phyloP scores from a whole-genome alignment of 306 rosid species.

The Myrica gale region DNA sequence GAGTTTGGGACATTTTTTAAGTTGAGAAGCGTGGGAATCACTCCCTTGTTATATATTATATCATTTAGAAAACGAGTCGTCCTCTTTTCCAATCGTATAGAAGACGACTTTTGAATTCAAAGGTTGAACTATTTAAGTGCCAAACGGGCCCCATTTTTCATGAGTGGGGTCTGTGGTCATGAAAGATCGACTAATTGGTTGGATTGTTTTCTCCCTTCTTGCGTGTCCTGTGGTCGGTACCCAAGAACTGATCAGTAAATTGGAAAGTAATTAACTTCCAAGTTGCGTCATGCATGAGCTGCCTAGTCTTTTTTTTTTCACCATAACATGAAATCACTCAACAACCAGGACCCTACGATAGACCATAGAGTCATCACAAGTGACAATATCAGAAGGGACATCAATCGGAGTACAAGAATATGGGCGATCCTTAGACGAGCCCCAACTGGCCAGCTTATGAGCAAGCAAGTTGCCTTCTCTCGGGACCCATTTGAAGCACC shows the following conservation, averaged over 20 bases:
- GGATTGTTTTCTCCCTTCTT: too few species aligned
- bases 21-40: conserved; percentile 1
- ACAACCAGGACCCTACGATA: too few species aligned
- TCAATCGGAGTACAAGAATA: too few species aligned
- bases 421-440: too few species aligned
- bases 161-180: background rate
- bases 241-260: background rate
- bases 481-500: too few species aligned
- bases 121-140: conserved; percentile 9
- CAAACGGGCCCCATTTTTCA: background rate
- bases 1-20: conserved; percentile 12
- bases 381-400: too few species aligned
- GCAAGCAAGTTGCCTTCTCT: too few species aligned
- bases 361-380: too few species aligned
- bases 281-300: conserved; percentile 16
- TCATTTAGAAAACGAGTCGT: background rate
- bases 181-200: too few species aligned
- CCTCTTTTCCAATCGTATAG: background rate
- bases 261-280: background rate
- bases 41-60: background rate
- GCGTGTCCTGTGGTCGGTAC: background rate
- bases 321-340: too few species aligned
- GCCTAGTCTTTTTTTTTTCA: too few species aligned
- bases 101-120: conserved; percentile 16
- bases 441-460: too few species aligned